Conservation (phyloP, 225 moss, liverwort and hornwort genomes). For the Bryum argenteum region DNA sequence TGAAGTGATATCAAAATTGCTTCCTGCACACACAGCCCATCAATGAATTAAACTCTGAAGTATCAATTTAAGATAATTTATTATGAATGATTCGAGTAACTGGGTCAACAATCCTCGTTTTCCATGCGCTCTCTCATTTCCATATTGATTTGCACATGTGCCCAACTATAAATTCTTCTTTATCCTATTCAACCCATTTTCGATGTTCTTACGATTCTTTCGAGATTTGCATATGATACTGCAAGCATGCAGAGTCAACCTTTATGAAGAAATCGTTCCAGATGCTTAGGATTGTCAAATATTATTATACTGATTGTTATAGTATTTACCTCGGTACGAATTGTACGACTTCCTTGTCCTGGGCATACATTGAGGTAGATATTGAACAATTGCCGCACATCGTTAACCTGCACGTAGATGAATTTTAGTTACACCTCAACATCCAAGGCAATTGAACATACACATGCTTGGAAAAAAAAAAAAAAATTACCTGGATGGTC, state of each 20-base stretch:
- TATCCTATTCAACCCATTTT: no score
- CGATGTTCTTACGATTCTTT: no score
- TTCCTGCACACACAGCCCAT: conserved; percentile 37
- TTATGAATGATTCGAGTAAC: not conserved
- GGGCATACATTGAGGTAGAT: conserved; percentile 82
- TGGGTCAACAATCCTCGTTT: no score
- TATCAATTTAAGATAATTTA: not conserved
- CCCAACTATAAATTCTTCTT: no score
- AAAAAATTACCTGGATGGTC: conserved; percentile 55
- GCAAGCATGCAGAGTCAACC: not conserved
- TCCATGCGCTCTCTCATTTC: no score
- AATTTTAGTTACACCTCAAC: not conserved
- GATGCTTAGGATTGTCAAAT: not conserved
- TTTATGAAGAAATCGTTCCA: not conserved
- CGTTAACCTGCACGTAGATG: conserved; percentile 50
- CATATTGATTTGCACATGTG: no score
- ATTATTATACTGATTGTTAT: not conserved
- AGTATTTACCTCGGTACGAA: conserved; percentile 70
- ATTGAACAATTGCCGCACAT: conserved; percentile 69
- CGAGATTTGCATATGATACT: not conserved
- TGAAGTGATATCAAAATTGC: conserved; percentile 41
- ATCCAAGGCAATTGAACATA: not conserved
- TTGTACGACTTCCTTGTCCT: conserved; percentile 82
- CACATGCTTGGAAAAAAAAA: not conserved
- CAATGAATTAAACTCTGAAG: not conserved